Percentiles rank a stretch among this genome's conserved stretches.
Conservation (phyloP, 345 rosid genomes). For the Cardiospermum halicacabum region DNA sequence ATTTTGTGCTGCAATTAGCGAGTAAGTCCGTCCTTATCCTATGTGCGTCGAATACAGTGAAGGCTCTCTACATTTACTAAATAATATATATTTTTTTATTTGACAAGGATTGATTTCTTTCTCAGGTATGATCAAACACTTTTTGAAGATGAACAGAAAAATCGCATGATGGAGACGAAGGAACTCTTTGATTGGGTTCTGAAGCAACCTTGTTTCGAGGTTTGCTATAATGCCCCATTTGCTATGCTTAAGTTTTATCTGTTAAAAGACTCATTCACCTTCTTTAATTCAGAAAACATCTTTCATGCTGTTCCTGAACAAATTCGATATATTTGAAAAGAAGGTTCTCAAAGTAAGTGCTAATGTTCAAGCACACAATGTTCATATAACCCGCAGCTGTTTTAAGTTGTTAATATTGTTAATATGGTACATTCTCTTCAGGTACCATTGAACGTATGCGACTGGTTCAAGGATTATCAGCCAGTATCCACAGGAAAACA, state of each 20-base stretch:
- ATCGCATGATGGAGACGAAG: conserved; percentile 91
- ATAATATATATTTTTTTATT: neutral
- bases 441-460: conserved; percentile 86
- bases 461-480: conserved; percentile 96
- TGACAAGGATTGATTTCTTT: conserved; percentile 4
- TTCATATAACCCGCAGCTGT: neutral
- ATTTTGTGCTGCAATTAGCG: conserved; percentile 97
- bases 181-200: conserved; percentile 96
- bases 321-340: conserved; percentile 95
- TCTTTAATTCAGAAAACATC: conserved; percentile 79
- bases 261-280: neutral
- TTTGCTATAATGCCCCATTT: conserved; percentile 15
- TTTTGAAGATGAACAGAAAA: conserved; percentile 86
- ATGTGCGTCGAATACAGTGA: neutral
- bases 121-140: conserved; percentile 91
- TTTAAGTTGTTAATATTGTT: conserved; percentile 14
- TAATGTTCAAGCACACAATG: neutral
- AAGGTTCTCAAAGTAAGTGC: conserved; percentile 76
- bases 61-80: neutral
- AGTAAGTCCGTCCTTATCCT: conserved; percentile 49
- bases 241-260: neutral
- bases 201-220: conserved; percentile 99
- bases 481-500: conserved; percentile 84
- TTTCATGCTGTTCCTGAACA: conserved; percentile 94
- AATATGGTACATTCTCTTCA: conserved; percentile 21